Conservation (phyloP, 208 protist species). For the Giardia duodenalis region DNA sequence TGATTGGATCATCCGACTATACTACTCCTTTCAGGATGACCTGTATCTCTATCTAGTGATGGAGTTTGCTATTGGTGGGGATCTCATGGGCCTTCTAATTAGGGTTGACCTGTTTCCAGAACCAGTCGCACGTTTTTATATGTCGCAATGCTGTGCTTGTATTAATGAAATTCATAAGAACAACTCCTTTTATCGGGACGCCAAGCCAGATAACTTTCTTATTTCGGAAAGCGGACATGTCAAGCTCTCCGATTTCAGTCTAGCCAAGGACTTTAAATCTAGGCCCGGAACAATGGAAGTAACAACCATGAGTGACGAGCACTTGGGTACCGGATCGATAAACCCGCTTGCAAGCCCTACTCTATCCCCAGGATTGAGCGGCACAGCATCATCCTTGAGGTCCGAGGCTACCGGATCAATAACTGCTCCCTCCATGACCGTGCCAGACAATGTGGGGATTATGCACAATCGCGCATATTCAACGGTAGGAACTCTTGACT, state of each 20-base stretch:
- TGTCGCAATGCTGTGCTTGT: background rate
- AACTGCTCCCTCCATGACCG: no score
- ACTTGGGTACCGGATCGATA: background rate
- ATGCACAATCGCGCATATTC: background rate
- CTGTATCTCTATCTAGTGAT: constrained; percentile 72
- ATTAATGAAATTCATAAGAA: constrained; percentile 14
- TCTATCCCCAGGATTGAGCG: background rate
- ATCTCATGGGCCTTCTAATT: constrained; percentile 57
- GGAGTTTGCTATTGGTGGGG: constrained; percentile 72
- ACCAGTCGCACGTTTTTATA: background rate
- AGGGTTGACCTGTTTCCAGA: background rate
- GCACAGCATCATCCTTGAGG: background rate
- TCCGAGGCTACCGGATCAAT: no score
- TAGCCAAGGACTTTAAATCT: constrained; percentile 3
- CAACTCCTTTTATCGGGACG: constrained; percentile 39
- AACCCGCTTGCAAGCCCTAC: background rate
- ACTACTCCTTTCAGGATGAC: constrained; percentile 70
- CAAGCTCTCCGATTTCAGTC: constrained; percentile 48
- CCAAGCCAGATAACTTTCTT: constrained; percentile 48
- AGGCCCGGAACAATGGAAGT: no score
- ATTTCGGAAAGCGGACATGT: constrained; percentile 26
- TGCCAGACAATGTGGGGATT: background rate
- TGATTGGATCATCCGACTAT: constrained; percentile 64
- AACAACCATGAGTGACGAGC: background rate
- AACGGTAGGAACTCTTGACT: background rate